Evolutionary conservation across 108 stramenopile genomes (phyloP).

Genomic region (Cyclostephanos tholiformis): DNA sequence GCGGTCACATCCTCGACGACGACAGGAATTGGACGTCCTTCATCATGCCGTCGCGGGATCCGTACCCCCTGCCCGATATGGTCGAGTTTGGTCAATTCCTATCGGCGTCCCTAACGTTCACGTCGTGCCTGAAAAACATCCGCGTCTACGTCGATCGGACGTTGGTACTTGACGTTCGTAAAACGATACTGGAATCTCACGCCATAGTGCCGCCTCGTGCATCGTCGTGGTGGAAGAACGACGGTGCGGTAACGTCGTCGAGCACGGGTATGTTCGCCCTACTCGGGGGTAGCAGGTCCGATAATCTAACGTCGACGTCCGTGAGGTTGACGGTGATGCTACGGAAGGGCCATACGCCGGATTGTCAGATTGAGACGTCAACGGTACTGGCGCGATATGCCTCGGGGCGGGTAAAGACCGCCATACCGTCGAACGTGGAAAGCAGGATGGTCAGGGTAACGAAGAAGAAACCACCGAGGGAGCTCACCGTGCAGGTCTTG

Average conservation of each 20-base stretch:
- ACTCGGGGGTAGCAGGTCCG: conserved; percentile 25
- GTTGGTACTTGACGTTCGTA: conserved; percentile 55
- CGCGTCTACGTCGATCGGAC: conserved; percentile 65
- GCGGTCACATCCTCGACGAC: neutral
- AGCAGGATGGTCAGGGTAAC: conserved; percentile 81
- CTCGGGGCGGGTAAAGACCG: conserved; percentile 66
- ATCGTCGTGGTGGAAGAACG: conserved; percentile 61
- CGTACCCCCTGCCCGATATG: conserved; percentile 66
- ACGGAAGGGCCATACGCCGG: conserved; percentile 12
- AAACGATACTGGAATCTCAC: conserved; percentile 63
- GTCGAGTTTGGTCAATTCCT: conserved; percentile 79
- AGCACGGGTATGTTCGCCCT: conserved; percentile 65
- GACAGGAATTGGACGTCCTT: conserved; percentile 72
- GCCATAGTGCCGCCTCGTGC: conserved; percentile 43
- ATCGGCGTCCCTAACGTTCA: conserved; percentile 74
- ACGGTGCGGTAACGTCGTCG: conserved; percentile 58
- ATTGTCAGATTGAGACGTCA: conserved; percentile 55
- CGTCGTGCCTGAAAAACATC: conserved; percentile 56
- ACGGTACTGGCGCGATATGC: conserved; percentile 68
- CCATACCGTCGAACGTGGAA: conserved; percentile 62
- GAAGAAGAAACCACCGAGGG: conserved; percentile 81
- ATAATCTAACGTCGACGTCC: conserved; percentile 32
- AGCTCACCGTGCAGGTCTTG: conserved; percentile 67
- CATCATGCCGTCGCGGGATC: conserved; percentile 73
- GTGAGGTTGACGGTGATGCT: conserved; percentile 41